Evolutionary conservation across 2,329 filamentous ascomycete species (phyloP), one percentile per base, ranked within the genome.

Genomic region (Exophiala sideris): DNA sequence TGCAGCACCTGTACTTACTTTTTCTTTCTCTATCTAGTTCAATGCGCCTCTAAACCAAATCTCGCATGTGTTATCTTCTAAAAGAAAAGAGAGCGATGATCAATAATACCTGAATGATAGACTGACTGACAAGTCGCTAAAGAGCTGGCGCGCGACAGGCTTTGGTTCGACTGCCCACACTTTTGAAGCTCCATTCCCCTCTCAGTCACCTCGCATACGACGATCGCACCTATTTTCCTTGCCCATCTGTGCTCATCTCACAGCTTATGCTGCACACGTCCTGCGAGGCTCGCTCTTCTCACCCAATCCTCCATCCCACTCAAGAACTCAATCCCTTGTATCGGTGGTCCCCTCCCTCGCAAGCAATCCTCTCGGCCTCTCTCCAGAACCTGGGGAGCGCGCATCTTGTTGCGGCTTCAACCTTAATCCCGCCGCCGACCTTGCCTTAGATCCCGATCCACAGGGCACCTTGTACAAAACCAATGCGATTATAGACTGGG

Each of bases 241-340:
- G 35, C 35, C 35, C 35, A 12, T 16, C 14, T 10, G 35, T 38
- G 35, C 35, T 16, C 35, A 38, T 38, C 35, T 12, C 35, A 12
- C 35, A 38, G 35, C 35, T 38, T 38, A 38, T 38, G 49, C 49
- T 51, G 48, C 48, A 50, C 48, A 50, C 46, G 20, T 52, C 32
- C 50, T 52, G 50, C 50, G 50, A 52, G 50, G 50, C 50, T 52
- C 50, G 35, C 20, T 39, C 29, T 42, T 20, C 35, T 41, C 42
- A 33, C 35, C 50, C 50, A 52, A 52, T 52, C 44, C 44, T 46
- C 11, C 33, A 29, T 29, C 42, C 7, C 3, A 5, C 20, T 20
- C 12, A 8, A 32, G 44, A 33, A 14, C 32, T 20, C 24, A 14
- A 33, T 32, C 46, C 49, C 41, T 35, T 52, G 39, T 33, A 16